These are phyloP conservation scores for Microthyrium microscopicum DNA, from an alignment of 2,329 filamentous ascomycete species.

Conservation along the genomic window DNA sequence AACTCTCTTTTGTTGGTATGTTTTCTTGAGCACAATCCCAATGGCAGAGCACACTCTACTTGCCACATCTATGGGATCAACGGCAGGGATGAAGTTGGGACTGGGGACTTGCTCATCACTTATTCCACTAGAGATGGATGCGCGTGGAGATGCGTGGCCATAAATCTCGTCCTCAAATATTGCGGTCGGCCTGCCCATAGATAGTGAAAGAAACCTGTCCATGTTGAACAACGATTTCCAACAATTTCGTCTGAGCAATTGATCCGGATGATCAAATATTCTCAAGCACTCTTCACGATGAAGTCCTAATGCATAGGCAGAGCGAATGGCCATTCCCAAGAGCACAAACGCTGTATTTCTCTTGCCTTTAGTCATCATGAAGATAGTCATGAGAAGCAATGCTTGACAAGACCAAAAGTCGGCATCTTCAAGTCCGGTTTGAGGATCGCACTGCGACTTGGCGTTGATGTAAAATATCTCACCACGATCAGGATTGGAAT, in stretches of 20 bases:
- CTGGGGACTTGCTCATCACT: constrained; percentile 3
- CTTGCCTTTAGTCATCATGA: constrained; percentile 44
- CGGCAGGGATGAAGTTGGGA: constrained; percentile 20
- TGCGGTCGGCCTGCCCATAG: constrained; percentile 43
- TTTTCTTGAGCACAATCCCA: constrained; percentile 38
- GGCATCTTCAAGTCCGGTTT: constrained; percentile 40
- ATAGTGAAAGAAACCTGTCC: constrained; percentile 45
- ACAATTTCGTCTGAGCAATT: constrained; percentile 36
- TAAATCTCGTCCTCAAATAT: constrained; percentile 47
- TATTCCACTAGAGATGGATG: constrained; percentile 7
- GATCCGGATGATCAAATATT: constrained; percentile 32
- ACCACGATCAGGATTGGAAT: constrained; percentile 34
- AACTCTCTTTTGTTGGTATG: constrained; percentile 44
- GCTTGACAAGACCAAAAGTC: constrained; percentile 51
- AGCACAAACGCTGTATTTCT: constrained; percentile 47
- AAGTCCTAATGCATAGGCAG: constrained; percentile 44
- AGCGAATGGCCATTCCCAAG: constrained; percentile 46
- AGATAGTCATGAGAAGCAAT: constrained; percentile 45
- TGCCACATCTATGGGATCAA: constrained; percentile 33
- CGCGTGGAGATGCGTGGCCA: too few species aligned
- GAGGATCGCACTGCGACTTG: constrained; percentile 32
- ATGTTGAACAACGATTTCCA: constrained; percentile 50
- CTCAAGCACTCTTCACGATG: constrained; percentile 43
- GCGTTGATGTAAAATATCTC: constrained; percentile 47
- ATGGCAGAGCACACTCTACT: constrained; percentile 42